Evolutionary conservation across 768 basidiomycete genomes (phyloP), one percentile per base, ranked within the genome.

Genomic region (Lepiota subincarnata): DNA sequence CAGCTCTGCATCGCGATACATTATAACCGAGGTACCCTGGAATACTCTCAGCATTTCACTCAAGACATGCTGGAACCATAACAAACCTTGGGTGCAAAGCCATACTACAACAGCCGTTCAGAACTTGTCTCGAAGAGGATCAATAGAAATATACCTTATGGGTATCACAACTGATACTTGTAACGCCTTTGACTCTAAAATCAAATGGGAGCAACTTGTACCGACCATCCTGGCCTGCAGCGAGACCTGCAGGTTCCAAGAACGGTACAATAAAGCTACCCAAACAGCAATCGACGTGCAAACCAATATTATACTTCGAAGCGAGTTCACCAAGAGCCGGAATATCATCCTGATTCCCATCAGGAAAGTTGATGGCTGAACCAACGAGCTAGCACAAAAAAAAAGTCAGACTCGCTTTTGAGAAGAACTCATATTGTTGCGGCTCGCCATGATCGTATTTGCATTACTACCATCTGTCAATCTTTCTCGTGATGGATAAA

Each of bases 231-330:
- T 78, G 73, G 1, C 84, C 84, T 5, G 71, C 71, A 0, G 88
- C 73, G 50, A 89, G 80, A 3, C 89, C 90, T 12, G 87, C 81
- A 57, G 81, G 72, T 62, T 92, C 89, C 44, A 99, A 77, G 78
- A 91, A 99, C 0, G 96, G 94, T 56, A 98, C 80, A 58, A 98
- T 87, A 70, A 98, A 97, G 45, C 87, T 89, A 2, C 94, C 95
- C 8, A 98, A 75, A 66, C 95, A 98, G 66, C 93, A 95, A 61
- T 97, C 95, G 55, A 98, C 94, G 65, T 97, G 96, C 20, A 98
- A 69, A 6, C 94, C 93, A 51, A 95, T 75, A 14, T 87, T 86
- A 65, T 94, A 69, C 59, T 72, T 75, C 52, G 78, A 68, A 0
- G 96, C 95, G 13, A 99, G 76, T 36, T 73, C 73, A 14, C 83